Percentiles rank a stretch among this genome's conserved stretches.
Evolutionary conservation across 2,329 filamentous ascomycete genomes (phyloP).

Genomic region (Mycocentrospora acerina): DNA sequence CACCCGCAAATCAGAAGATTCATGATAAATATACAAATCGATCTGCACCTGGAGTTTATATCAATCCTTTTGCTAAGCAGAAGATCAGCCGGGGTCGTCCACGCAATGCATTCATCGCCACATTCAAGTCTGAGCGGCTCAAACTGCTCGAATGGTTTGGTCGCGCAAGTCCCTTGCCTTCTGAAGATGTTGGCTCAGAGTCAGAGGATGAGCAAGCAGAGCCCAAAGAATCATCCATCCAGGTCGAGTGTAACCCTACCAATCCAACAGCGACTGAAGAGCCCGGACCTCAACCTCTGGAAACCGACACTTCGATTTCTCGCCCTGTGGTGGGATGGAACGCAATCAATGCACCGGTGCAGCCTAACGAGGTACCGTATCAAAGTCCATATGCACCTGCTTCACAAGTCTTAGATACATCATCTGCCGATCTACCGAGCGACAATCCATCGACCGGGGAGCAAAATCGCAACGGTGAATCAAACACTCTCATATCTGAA

Average conservation of each 20-base stretch:
- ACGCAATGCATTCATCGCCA: conserved; percentile 45
- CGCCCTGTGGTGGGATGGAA: conserved; percentile 14
- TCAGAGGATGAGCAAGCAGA: not conserved
- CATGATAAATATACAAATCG: conserved; percentile 33
- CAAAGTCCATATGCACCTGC: conserved; percentile 20
- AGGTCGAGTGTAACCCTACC: no score
- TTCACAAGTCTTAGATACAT: not conserved
- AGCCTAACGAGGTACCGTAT: conserved; percentile 7
- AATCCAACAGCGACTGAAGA: not conserved
- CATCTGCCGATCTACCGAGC: no score
- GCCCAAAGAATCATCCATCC: no score
- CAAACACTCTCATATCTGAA: no score
- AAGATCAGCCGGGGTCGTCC: conserved; percentile 43
- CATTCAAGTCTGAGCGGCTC: conserved; percentile 44
- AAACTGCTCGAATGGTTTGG: conserved; percentile 40
- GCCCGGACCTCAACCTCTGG: not conserved
- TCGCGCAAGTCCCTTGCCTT: no score
- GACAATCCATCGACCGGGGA: no score
- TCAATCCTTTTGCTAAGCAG: conserved; percentile 49
- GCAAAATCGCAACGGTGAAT: no score
- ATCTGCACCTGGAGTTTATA: conserved; percentile 42
- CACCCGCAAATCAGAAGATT: conserved; percentile 17
- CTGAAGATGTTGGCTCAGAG: not conserved
- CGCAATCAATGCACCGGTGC: conserved; percentile 17
- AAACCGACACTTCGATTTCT: not conserved